Conservation (phyloP, 192 early-diverging fungal species). For the Gryganskiella cystojenkinii region DNA sequence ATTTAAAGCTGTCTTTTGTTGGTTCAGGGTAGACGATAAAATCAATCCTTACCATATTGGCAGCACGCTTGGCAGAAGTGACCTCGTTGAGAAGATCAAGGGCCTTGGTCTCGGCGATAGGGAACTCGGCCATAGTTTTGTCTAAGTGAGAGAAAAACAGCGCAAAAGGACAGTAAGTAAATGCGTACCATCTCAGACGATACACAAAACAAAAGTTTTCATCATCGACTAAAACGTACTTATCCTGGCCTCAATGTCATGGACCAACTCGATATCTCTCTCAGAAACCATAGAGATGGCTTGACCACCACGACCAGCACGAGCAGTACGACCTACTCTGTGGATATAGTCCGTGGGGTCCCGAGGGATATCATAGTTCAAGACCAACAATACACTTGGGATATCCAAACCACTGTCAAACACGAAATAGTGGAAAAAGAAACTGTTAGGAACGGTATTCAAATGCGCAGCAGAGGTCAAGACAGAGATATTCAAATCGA, state of each 20-base stretch:
- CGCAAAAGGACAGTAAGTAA: background rate
- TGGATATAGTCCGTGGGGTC: constrained; percentile 98
- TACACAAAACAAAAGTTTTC: background rate
- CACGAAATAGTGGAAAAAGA: background rate
- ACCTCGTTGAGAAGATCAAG: constrained; percentile 89
- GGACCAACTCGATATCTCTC: constrained; percentile 86
- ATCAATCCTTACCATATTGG: constrained; percentile 74
- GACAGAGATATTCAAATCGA: background rate
- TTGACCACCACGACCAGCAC: constrained; percentile 93
- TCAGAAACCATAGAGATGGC: constrained; percentile 90
- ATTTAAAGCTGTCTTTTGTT: background rate
- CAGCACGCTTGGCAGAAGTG: constrained; percentile 86
- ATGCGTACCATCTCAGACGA: background rate
- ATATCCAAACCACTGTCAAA: constrained; percentile 93
- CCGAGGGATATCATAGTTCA: constrained; percentile 96
- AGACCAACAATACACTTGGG: constrained; percentile 89
- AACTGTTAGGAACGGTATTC: background rate
- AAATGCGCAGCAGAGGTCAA: no score
- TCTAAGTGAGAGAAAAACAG: constrained; percentile 51
- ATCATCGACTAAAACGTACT: constrained; percentile 50
- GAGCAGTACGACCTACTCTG: constrained; percentile 96
- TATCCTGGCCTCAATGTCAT: constrained; percentile 90
- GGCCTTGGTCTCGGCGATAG: constrained; percentile 83
- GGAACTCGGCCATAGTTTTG: constrained; percentile 83
- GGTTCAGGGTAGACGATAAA: no score